Evolutionary conservation across 257 asterid species (phyloP), one percentile per base, ranked within the genome.

Genomic region (Knoxia roxburghii): DNA sequence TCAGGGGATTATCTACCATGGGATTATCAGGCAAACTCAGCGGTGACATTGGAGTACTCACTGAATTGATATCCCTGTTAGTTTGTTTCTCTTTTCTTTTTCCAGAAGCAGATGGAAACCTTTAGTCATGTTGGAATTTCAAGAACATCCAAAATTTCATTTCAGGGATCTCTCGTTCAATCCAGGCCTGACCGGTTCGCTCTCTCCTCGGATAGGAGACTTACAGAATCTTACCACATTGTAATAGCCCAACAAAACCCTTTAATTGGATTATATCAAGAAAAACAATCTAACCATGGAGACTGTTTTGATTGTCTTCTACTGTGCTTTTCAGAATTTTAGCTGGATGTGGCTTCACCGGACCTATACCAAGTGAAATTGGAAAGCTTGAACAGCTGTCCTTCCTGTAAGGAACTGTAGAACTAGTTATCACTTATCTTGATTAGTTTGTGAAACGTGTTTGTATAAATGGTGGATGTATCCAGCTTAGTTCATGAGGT

Each of bases 141-240:
- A n/a, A n/a, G 5, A 9, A 21, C 49, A 39, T 35, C 12, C n/a
- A 12, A 61, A 9, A 21, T 60, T 14, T 58, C 9, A 37, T 41
- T 82, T 77, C 89, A 93, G 99, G 77, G 99, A 93, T 79, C 77
- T 93, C 33, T 90, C 99, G 2, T 93, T 88, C 86, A 93, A 93
- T 63, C 94, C 81, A 41, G 97, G 91, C 61, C 85, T 93, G 67
- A 86, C 76, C 6, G 99, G 99, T 50, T 71, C 97, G 12, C 71
- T 90, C 46, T 86, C 99, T 73, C 91, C 95, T 1, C 83, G 87
- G 73, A 78, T 93, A 4, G 99, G 96, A 69, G 95, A 90, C 82
- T 83, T 93, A 71, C 77, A 71, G 58, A 90, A 88, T 59, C 71
- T 93, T 40, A 85, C 86, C 75, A 86, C 87, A 79, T 61, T 93